Evolutionary conservation across 129 eudicot genomes (phyloP).

Genomic region (Scalesia atractyloides): DNA sequence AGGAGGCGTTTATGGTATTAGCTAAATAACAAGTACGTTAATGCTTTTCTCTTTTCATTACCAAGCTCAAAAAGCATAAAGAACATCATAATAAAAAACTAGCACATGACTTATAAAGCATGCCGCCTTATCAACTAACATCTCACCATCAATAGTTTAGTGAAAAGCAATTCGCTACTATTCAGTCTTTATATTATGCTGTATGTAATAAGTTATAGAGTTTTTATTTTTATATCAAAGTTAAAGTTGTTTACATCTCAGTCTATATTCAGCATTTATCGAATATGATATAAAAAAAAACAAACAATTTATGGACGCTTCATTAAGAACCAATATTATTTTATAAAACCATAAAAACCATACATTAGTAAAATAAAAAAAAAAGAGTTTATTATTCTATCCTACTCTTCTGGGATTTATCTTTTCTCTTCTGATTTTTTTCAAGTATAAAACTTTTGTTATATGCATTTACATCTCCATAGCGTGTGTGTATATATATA

Average conservation of each 20-base stretch:
- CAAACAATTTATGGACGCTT: too few relatives aligned
- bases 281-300: too few relatives aligned
- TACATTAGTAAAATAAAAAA: too few relatives aligned
- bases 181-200: background rate
- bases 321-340: too few relatives aligned
- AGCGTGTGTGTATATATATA: too few relatives aligned
- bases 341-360: too few relatives aligned
- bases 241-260: background rate
- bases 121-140: conserved; percentile 29
- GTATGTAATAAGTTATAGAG: background rate
- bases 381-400: too few relatives aligned
- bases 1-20: background rate
- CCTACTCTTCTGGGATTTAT: too few relatives aligned
- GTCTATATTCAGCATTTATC: too few relatives aligned
- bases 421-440: too few relatives aligned
- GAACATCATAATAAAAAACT: background rate
- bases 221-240: background rate
- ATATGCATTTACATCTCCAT: too few relatives aligned
- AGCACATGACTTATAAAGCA: conserved; percentile 18
- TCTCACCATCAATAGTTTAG: conserved; percentile 4
- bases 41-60: background rate
- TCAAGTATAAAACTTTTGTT: too few relatives aligned
- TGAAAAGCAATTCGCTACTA: background rate
- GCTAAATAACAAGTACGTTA: background rate
- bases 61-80: background rate